phyloP scores from a whole-genome alignment of 2,329 filamentous ascomycete genomes.

The Hymenotorrendiella dingleyae region DNA sequence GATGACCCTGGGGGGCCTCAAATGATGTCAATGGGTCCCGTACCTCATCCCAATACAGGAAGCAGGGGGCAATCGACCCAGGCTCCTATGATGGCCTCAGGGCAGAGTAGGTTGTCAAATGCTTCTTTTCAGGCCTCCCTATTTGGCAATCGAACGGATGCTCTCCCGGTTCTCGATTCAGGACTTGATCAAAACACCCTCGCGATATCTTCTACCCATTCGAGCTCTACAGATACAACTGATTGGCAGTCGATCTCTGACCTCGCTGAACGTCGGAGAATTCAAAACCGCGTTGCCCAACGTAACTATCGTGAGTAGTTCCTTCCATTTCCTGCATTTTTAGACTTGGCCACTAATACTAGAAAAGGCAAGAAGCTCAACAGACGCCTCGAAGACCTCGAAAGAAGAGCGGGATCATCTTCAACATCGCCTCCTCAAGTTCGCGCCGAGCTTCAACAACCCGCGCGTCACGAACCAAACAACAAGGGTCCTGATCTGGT shows the following conservation, averaged over 20 bases:
- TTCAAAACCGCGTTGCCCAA: conserved; percentile 97
- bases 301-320: conserved; percentile 80
- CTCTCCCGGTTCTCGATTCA: no score
- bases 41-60: no score
- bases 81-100: no score
- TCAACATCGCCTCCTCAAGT: conserved; percentile 50
- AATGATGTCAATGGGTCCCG: no score
- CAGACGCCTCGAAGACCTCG: conserved; percentile 79
- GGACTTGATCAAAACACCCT: no score
- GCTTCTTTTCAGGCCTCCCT: no score
- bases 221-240: no score
- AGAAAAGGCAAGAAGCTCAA: conserved; percentile 80
- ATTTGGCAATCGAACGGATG: no score
- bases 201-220: no score
- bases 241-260: conserved; percentile 99
- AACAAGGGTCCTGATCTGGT: conserved; percentile 25
- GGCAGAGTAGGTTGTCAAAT: no score
- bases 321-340: background rate
- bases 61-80: no score
- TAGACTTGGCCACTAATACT: conserved; percentile 11
- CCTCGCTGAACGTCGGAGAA: conserved; percentile 84
- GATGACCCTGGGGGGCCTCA: no score
- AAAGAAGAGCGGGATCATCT: conserved; percentile 65
- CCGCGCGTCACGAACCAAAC: conserved; percentile 22
- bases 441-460: conserved; percentile 41